Base-by-base conservation (phyloP, 345 rosid genomes). In the Cardamine chenopodiifolia region DNA sequence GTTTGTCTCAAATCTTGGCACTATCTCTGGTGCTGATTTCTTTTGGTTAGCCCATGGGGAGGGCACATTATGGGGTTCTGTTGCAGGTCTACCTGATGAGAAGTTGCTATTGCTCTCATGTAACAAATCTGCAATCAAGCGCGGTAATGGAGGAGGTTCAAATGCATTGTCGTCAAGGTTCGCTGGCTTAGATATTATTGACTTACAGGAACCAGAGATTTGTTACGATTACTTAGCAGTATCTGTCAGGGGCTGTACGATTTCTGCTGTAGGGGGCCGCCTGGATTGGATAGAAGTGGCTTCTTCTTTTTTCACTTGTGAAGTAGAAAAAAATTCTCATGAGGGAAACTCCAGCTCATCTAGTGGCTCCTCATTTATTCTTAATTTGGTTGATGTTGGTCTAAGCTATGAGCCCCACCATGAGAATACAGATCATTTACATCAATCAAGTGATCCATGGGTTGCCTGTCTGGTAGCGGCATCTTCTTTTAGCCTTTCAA, bases 91-190 rank as follows among this genome's bases (percentile, higher is more conserved):
- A 70, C 88, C 82, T 28, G 84, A 80, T 80, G 76, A 66, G 71
- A 87, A 89, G 61, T 80, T 92, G 80, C 85, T 89, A 79, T 80
- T 95, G 72, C 84, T 92, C 75, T 85, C 92, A 53, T 92, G 99
- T 77, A 83, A 87, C 82, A 84, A 95, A 76, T 85, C 98, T 56
- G 67, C 90, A 26, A 85, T 86, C 85, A 90, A 89, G 74, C 98
- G 98, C 28, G 99, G 99, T 62, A 90, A 92, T 82, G 99, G 99
- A 69, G 91, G 87, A 70, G 97, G 97, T 82, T 90, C 96, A 65
- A 92, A 92, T 86, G 96, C 83, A 14, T 82, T 90, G 72, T 95
- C 99, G 14, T 86, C 93, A 68, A 76, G 89, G 77, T 76, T 79
- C 53, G 98, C 98, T 82, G 99, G 99, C 85, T 84, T 89, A 55